Base-by-base conservation (phyloP, 352 stramenopile genomes). In the Phytophthora tentaculata region DNA sequence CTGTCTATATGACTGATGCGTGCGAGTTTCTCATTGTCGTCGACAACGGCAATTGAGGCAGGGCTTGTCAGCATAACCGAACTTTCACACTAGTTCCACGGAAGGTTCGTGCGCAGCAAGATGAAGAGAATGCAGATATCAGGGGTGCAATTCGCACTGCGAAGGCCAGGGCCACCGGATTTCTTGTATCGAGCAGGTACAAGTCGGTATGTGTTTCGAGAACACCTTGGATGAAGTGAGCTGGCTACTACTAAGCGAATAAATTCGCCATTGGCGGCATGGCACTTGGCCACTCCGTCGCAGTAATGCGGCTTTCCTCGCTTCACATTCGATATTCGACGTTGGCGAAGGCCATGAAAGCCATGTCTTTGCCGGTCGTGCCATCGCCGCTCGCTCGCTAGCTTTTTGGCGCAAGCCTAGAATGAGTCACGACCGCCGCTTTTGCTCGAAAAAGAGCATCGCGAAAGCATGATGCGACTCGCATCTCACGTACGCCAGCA, bases 401-500 rank as follows among this genome's bases (percentile, higher is more conserved):
- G 54, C 19, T 44, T 65, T 57, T 32, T 1, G 28, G n/a, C 19
- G 13, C 50, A 6, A 56, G 50, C 20, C 37, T 28, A 53, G 41
- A 56, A 54, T 24, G n/a, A 62, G 32, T 61, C 28, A 28, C 41
- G 32, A 1, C 16, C 48, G 3, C 24, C 48, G 28, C 44, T 72
- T 55, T 67, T 65, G 44, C 29, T 66, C 54, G 52, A 76, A 70
- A 66, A 70, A 67, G 49, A 73, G 65, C 55, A 47, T 67, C 52
- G 20, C 24, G 47, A 60, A 66, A 64, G 52, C 41, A 53, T 49
- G 48, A 44, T 47, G n/a, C n/a, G 29, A 24, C 48, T 50, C 50
- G 56, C 45, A 63, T 65, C 53, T 55, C 39, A 53, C 70, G 23
- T 72, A 60, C 70, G 70, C 61, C 65, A 71, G 56, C 44, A 50